Conservation (phyloP, 2,329 filamentous ascomycete species). For the Byssoonygena ceratinophila region DNA sequence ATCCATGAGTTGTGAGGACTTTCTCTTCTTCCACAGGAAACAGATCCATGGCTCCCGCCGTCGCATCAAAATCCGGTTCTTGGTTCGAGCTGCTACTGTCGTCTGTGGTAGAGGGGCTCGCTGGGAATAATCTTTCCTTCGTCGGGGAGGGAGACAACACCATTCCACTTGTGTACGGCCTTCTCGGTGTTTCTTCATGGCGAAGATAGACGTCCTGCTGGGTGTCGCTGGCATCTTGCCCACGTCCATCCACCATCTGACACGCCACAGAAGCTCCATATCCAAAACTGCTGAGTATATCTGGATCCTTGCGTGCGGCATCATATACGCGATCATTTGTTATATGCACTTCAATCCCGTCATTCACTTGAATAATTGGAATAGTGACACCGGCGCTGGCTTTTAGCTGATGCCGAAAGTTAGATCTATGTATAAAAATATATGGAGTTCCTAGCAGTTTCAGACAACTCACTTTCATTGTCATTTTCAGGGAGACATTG, state of each 20-base stretch:
- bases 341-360: not conserved
- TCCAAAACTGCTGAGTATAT: not conserved
- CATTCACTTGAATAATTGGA: not conserved
- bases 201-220: not conserved
- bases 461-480: not conserved
- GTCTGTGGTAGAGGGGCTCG: conserved; percentile 7
- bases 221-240: not conserved
- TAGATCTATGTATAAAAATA: not conserved
- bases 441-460: not conserved
- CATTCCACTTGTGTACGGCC: conserved; percentile 9
- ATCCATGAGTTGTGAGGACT: not conserved
- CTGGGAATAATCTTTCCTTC: conserved; percentile 13
- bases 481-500: not conserved
- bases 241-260: not conserved
- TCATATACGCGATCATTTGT: not conserved
- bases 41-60: not conserved
- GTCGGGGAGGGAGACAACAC: conserved; percentile 12
- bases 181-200: conserved; percentile 4
- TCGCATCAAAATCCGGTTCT: not conserved
- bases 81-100: not conserved
- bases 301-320: not conserved
- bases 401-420: conserved; percentile 1
- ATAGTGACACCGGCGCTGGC: not conserved
- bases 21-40: not conserved
- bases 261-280: not conserved